phyloP scores from a whole-genome alignment of 495 filamentous ascomycete species.

The Rhypophila decipiens region DNA sequence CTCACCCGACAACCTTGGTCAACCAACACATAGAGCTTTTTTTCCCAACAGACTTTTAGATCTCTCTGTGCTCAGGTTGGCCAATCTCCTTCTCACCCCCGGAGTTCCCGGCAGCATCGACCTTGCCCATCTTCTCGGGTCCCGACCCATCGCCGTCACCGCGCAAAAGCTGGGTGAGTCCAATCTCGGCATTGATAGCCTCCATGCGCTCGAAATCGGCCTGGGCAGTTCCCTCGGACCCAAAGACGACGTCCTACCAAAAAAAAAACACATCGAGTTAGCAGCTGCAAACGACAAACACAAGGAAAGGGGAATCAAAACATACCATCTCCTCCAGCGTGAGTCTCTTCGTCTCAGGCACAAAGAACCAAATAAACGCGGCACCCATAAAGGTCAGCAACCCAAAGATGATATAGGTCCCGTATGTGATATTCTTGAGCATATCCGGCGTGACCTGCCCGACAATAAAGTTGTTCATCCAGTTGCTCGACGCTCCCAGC shows the following conservation, averaged over 20 bases:
- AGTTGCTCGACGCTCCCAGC: slow-evolving; percentile 55
- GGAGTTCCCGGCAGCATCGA: no score
- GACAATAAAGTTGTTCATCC: slow-evolving; percentile 54
- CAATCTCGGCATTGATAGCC: slow-evolving; percentile 67
- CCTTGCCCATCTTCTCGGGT: no score
- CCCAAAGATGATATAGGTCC: slow-evolving; percentile 77
- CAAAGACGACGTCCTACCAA: slow-evolving; percentile 64
- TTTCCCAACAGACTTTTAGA: no score
- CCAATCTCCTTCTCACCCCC: no score
- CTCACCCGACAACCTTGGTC: no score
- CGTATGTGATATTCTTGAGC: slow-evolving; percentile 63
- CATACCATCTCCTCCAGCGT: slow-evolving; percentile 51
- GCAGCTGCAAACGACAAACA: slow-evolving; percentile 1
- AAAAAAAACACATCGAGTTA: slow-evolving; percentile 29
- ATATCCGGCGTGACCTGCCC: slow-evolving; percentile 73
- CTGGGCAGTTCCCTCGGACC: slow-evolving; percentile 59
- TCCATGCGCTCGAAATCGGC: slow-evolving; percentile 68
- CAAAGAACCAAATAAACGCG: slow-evolving; percentile 66
- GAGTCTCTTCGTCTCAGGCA: slow-evolving; percentile 68
- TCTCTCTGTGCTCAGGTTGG: no score
- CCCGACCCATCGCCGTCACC: slow-evolving; percentile 6
- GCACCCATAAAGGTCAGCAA: slow-evolving; percentile 62
- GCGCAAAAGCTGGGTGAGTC: slow-evolving; percentile 43
- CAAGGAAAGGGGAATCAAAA: not conserved
- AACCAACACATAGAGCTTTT: no score